Percentiles rank a stretch among this genome's conserved stretches.
Evolutionary conservation across 805 yeast species (phyloP).

Genomic region (Kuraishia cidri): DNA sequence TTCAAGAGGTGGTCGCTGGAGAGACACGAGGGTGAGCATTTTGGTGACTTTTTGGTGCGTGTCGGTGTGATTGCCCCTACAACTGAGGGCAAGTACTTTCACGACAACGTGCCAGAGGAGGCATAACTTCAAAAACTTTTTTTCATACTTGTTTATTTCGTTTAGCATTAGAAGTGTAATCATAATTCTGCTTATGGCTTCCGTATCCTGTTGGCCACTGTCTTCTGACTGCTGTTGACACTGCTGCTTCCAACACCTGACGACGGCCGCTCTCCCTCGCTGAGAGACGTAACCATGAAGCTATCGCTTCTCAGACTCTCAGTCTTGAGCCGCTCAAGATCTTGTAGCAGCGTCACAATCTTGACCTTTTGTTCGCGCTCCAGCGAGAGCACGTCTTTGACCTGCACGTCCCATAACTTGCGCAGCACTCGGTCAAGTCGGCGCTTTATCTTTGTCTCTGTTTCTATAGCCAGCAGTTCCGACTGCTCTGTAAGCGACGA

Average conservation of each 20-base stretch:
- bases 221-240: too few relatives aligned
- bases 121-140: conserved; percentile 23
- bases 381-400: conserved; percentile 31
- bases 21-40: conserved; percentile 85
- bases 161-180: not conserved
- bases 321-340: conserved; percentile 11
- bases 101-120: conserved; percentile 85
- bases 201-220: conserved; percentile 1
- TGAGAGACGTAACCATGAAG: too few relatives aligned
- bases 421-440: conserved; percentile 37
- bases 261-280: too few relatives aligned
- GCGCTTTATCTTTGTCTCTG: conserved; percentile 27
- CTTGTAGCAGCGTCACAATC: conserved; percentile 20
- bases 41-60: conserved; percentile 89
- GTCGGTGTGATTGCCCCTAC: conserved; percentile 85
- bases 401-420: conserved; percentile 37
- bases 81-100: conserved; percentile 86
- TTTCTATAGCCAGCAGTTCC: conserved; percentile 12
- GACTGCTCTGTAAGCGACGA: too few relatives aligned
- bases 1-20: conserved; percentile 93
- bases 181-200: not conserved
- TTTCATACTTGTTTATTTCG: conserved; percentile 3
- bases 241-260: too few relatives aligned
- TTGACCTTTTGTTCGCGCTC: conserved; percentile 31
- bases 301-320: too few relatives aligned